Percentiles rank a stretch among this genome's conserved stretches.
Evolutionary conservation across 2,329 filamentous ascomycete genomes (phyloP).

Genomic region (Fusarium siculi): DNA sequence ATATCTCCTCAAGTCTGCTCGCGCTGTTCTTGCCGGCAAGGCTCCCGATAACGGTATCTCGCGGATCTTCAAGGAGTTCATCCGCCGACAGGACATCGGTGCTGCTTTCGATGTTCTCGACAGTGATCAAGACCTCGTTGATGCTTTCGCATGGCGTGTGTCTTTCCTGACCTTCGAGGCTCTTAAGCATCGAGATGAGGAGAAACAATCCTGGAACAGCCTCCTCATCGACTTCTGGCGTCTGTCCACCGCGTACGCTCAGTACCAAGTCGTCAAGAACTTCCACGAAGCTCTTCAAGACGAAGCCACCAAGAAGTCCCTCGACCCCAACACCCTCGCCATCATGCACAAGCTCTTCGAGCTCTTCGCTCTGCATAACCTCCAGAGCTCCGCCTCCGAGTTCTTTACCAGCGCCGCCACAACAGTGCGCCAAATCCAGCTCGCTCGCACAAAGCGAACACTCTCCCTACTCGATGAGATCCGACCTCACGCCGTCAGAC

Average conservation of each 20-base stretch:
- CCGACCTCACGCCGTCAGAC: constrained; percentile 75
- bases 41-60: constrained; percentile 52
- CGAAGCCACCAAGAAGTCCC: constrained; percentile 59
- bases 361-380: constrained; percentile 75
- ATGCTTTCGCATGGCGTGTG: constrained; percentile 79
- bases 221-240: constrained; percentile 83
- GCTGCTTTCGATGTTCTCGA: constrained; percentile 80
- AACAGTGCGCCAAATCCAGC: constrained; percentile 77
- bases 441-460: constrained; percentile 73
- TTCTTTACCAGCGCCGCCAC: constrained; percentile 78
- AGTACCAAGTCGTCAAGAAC: constrained; percentile 82
- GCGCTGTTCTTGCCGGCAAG: constrained; percentile 73
- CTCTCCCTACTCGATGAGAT: constrained; percentile 78
- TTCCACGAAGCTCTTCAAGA: constrained; percentile 63
- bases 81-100: constrained; percentile 73
- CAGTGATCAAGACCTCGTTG: constrained; percentile 75
- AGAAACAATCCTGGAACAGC: constrained; percentile 82
- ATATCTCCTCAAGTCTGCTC: constrained; percentile 80
- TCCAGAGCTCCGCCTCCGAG: constrained; percentile 75
- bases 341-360: constrained; percentile 80
- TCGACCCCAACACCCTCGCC: constrained; percentile 66
- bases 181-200: constrained; percentile 76
- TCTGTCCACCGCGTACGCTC: constrained; percentile 77
- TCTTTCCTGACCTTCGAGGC: constrained; percentile 81
- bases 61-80: constrained; percentile 72